phyloP scores from a whole-genome alignment of 768 basidiomycete genomes.

The Cyclocybe aegerita region DNA sequence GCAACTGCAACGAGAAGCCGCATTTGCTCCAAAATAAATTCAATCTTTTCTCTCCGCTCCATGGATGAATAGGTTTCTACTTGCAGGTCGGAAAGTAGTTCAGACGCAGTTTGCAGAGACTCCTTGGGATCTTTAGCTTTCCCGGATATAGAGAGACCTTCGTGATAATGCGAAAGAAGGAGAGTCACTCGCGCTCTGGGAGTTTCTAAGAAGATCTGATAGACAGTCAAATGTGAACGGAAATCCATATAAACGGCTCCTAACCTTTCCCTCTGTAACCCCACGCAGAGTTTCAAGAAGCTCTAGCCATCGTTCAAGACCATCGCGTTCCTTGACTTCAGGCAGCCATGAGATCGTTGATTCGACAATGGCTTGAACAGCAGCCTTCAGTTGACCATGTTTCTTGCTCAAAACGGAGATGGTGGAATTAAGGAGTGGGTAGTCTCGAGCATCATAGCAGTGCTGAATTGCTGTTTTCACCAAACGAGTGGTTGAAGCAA shows the following conservation, averaged over 20 bases:
- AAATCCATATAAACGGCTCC: constrained; percentile 17
- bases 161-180: constrained; percentile 81
- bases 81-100: constrained; percentile 91
- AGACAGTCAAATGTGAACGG: not conserved
- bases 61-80: constrained; percentile 99
- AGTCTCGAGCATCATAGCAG: constrained; percentile 71
- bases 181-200: constrained; percentile 94
- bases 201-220: constrained; percentile 93
- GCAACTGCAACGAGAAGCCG: constrained; percentile 80
- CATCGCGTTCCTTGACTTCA: constrained; percentile 66
- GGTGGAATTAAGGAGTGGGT: constrained; percentile 66
- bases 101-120: constrained; percentile 82
- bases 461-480: constrained; percentile 72
- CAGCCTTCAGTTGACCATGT: constrained; percentile 93
- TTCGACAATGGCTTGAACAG: constrained; percentile 91
- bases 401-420: constrained; percentile 83
- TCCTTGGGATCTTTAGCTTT: constrained; percentile 57
- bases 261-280: constrained; percentile 96
- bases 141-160: constrained; percentile 54
- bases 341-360: constrained; percentile 80
- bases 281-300: constrained; percentile 85
- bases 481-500: constrained; percentile 86
- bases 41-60: constrained; percentile 97
- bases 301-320: constrained; percentile 78
- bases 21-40: constrained; percentile 99